Base-by-base conservation (phyloP, 495 filamentous ascomycete species). In the Cudoniella acicularis region DNA sequence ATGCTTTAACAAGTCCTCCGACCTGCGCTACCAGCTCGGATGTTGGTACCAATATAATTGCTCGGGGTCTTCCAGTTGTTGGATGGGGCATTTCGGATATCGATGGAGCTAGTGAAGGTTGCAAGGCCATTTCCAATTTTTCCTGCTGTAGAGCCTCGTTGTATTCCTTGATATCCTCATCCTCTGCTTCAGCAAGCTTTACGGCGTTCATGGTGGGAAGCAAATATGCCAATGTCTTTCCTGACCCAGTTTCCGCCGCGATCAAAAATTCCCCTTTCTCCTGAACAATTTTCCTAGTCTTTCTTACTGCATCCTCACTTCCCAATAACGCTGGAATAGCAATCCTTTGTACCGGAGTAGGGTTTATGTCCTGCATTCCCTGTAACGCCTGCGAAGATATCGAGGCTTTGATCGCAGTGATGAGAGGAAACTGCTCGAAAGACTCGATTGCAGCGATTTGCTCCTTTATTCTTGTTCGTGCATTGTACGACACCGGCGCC, bases 221-320 rank as follows among this genome's bases (percentile, higher is more conserved):
- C 22, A 96, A 72, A 66, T 98, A 98, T 24, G 94, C 89, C 60
- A 98, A 75, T 1, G 94, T 98, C 73, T 98, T 98, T 54, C 94
- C 94, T 1, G 94, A 97, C 10, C 94, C 94, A 1, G 94, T 98
- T 74, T 98, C 94, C 10, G 95, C 94, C 0, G 95, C 94, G 17
- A 98, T 78, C 10, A 98, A 81, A 67, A 88, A 96, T 61, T 93
- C 85, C 56, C 87, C 77, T 62, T 81, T 81, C n/a, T 76, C 71
- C 45, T n/a, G 2, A n/a, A 41, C 20, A 13, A 59, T 66, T 24
- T 46, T 49, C 20, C 8, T 48, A 1, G 0, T 36, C 24, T 42
- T 59, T 25, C 40, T 49, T 36, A 42, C 52, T 54, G 52, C 61
- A 51, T 53, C 64, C 68, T 60, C 62, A 47, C 73, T 67, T 16